phyloP scores from a whole-genome alignment of 352 stramenopile genomes.

The Phytophthora fragariaefolia region DNA sequence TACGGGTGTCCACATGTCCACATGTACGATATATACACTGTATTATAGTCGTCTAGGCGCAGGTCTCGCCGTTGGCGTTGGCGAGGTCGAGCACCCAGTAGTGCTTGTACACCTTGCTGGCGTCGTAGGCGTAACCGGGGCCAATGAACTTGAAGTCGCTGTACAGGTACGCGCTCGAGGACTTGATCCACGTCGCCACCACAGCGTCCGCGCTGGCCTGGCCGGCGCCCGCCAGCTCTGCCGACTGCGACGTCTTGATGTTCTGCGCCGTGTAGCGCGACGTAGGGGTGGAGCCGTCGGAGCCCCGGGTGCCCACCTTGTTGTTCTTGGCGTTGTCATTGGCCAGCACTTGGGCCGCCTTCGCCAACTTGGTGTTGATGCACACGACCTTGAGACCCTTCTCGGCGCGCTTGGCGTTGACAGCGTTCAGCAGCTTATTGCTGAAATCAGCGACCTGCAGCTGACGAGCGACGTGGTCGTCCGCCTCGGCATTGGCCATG shows the following conservation, averaged over 20 bases:
- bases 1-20: too few species aligned
- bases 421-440: slow-evolving; percentile 35
- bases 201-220: slow-evolving; percentile 36
- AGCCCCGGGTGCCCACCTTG: slow-evolving; percentile 38
- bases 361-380: slow-evolving; percentile 43
- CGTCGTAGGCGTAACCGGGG: slow-evolving; percentile 32
- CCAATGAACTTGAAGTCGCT: slow-evolving; percentile 35
- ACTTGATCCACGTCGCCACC: slow-evolving; percentile 51
- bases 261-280: slow-evolving; percentile 30
- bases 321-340: slow-evolving; percentile 37
- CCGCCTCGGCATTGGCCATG: slow-evolving; percentile 15
- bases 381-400: slow-evolving; percentile 42
- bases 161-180: slow-evolving; percentile 40
- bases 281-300: slow-evolving; percentile 37
- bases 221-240: slow-evolving; percentile 50
- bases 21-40: too few species aligned
- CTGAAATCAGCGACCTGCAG: slow-evolving; percentile 49
- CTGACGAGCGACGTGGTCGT: slow-evolving; percentile 18
- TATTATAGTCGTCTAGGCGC: slow-evolving; percentile 12
- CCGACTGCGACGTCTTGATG: slow-evolving; percentile 26
- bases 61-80: slow-evolving; percentile 19
- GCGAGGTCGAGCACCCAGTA: slow-evolving; percentile 42
- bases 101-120: slow-evolving; percentile 31
- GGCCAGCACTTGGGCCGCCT: slow-evolving; percentile 28
- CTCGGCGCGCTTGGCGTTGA: slow-evolving; percentile 49